Evolutionary conservation across 306 rosid genomes (phyloP).

Genomic region (Dicorynia guianensis): DNA sequence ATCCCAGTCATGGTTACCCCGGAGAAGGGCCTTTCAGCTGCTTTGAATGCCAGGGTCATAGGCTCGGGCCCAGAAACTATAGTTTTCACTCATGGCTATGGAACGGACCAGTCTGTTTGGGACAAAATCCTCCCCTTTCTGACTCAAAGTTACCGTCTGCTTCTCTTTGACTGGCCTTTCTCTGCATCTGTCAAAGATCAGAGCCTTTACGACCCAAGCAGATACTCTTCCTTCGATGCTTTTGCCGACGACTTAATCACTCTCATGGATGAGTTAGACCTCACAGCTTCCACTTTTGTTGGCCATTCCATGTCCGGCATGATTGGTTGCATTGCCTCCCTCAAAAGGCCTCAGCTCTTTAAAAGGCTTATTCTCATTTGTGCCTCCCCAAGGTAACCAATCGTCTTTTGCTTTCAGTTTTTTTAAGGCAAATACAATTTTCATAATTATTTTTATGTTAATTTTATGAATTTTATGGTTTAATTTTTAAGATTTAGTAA

Average conservation of each 20-base stretch:
- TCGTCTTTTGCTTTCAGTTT: background rate
- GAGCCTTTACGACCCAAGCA: slow-evolving; percentile 58
- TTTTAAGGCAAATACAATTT: no score
- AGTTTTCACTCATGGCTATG: slow-evolving; percentile 89
- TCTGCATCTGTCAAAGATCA: slow-evolving; percentile 61
- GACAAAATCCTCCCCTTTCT: slow-evolving; percentile 67
- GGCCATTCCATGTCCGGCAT: slow-evolving; percentile 98
- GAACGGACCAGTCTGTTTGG: slow-evolving; percentile 89
- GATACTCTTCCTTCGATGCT: slow-evolving; percentile 60
- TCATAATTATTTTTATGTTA: no score
- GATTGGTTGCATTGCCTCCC: slow-evolving; percentile 91
- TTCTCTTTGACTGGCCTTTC: slow-evolving; percentile 86
- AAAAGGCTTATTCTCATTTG: slow-evolving; percentile 67
- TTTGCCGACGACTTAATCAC: slow-evolving; percentile 70
- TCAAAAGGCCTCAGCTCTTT: slow-evolving; percentile 76
- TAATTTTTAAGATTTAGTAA: no score
- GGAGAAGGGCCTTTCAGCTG: slow-evolving; percentile 43
- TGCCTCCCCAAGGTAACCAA: slow-evolving; percentile 84
- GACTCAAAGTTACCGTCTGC: slow-evolving; percentile 44
- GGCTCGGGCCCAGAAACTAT: slow-evolving; percentile 60
- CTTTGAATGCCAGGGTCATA: slow-evolving; percentile 56
- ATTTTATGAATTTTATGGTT: no score
- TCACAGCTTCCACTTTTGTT: slow-evolving; percentile 56
- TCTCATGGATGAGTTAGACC: slow-evolving; percentile 60
- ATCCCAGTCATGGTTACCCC: slow-evolving; percentile 42